phyloP scores from a whole-genome alignment of 495 filamentous ascomycete species.

The Penicillium manginii region DNA sequence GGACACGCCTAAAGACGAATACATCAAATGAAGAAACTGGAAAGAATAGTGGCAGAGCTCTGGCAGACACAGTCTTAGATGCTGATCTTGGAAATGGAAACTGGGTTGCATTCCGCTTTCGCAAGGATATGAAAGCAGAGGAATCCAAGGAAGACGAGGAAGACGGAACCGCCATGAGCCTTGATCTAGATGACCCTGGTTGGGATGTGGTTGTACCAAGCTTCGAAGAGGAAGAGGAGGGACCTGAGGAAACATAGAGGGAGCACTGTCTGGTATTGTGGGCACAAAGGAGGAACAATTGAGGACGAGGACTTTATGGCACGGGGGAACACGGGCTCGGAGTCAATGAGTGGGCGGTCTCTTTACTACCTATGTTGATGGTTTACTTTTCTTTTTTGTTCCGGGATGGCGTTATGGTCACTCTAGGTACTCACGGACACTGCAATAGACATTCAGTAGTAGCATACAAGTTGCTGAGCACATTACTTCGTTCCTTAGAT shows the following conservation, averaged over 20 bases:
- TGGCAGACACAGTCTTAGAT: conserved; percentile 41
- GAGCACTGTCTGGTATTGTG: neutral
- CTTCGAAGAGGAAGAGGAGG: conserved; percentile 57
- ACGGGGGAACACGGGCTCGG: no score
- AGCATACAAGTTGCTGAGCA: no score
- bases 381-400: neutral
- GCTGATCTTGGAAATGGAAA: conserved; percentile 60
- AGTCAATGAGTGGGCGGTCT: no score
- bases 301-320: neutral
- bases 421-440: neutral
- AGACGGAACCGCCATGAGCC: conserved; percentile 33
- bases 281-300: neutral
- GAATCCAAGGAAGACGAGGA: conserved; percentile 17
- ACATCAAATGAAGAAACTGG: neutral
- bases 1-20: conserved; percentile 51
- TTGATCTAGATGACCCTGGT: conserved; percentile 54
- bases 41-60: conserved; percentile 38
- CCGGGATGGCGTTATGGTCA: neutral
- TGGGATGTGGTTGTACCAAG: conserved; percentile 69
- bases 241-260: neutral
- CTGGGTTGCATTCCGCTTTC: conserved; percentile 73
- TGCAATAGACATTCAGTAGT: no score
- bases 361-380: neutral
- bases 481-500: no score
- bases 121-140: conserved; percentile 22